Evolutionary conservation across 2,329 filamentous ascomycete genomes (phyloP).

Genomic region (Ustilaginoidea virens): DNA sequence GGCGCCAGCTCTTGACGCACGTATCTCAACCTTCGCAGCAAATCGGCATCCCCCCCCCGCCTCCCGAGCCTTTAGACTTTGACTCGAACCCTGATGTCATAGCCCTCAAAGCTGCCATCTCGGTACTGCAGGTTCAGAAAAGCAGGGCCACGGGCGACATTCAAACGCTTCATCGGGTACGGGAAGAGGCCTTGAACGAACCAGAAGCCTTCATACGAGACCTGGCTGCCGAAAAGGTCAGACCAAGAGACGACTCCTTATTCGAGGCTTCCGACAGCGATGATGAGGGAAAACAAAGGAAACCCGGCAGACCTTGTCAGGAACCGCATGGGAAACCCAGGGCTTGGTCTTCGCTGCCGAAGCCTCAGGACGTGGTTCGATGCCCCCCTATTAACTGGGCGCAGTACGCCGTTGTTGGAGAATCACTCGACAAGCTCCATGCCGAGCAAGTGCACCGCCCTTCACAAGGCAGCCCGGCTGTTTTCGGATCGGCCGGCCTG

Average conservation of each 20-base stretch:
- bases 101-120: slow-evolving; percentile 71
- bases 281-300: slow-evolving; percentile 11
- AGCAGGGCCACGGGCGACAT: slow-evolving; percentile 66
- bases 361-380: slow-evolving; percentile 67
- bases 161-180: slow-evolving; percentile 50
- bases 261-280: slow-evolving; percentile 13
- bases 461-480: slow-evolving; percentile 34
- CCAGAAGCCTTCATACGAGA: slow-evolving; percentile 59
- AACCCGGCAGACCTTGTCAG: slow-evolving; percentile 11
- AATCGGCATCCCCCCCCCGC: slow-evolving; percentile 27
- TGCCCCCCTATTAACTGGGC: slow-evolving; percentile 89
- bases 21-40: slow-evolving; percentile 22
- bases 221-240: slow-evolving; percentile 45
- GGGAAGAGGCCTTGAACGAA: slow-evolving; percentile 52
- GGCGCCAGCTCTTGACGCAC: slow-evolving; percentile 29
- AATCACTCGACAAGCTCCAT: slow-evolving; percentile 67
- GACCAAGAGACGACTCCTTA: slow-evolving; percentile 8
- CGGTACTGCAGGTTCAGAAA: slow-evolving; percentile 74
- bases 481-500: slow-evolving; percentile 24
- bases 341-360: slow-evolving; percentile 52
- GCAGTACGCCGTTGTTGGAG: slow-evolving; percentile 78
- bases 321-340: slow-evolving; percentile 7
- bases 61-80: slow-evolving; percentile 39
- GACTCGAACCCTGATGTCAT: slow-evolving; percentile 69
- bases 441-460: slow-evolving; percentile 60